These are phyloP conservation scores for Vaccinium corymbosum DNA, from an alignment of 148 eudicot species.

Conservation along the genomic window DNA sequence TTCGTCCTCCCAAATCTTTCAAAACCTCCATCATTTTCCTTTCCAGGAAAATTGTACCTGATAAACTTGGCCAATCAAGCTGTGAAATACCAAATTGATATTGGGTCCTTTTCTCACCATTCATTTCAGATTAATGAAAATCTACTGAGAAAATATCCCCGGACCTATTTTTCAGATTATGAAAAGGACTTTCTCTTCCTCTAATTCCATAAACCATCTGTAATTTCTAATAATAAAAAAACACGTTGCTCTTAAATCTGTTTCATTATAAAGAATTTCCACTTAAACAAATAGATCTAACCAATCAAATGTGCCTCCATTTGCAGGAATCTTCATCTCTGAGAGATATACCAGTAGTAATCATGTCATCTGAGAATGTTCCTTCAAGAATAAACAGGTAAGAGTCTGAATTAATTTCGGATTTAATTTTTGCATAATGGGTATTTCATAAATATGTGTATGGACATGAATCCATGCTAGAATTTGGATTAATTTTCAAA, in stretches of 20 bases:
- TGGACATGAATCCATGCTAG: too few relatives aligned
- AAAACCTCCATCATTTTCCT: conserved; percentile 13
- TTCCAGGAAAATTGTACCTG: conserved; percentile 25
- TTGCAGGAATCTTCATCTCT: conserved; percentile 82
- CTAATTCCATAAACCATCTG: not conserved
- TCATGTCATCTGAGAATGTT: conserved; percentile 97
- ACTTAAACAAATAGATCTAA: not conserved
- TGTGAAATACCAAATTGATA: not conserved
- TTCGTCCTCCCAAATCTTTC: conserved; percentile 7
- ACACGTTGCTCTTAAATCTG: not conserved
- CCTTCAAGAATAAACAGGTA: conserved; percentile 93
- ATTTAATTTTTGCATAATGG: not conserved
- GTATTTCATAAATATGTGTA: not conserved
- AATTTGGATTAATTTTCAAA: not conserved
- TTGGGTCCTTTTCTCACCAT: conserved; percentile 19
- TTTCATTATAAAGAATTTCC: not conserved
- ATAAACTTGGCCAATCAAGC: not conserved
- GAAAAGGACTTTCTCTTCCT: not conserved
- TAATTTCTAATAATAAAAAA: not conserved
- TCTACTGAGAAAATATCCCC: conserved; percentile 10
- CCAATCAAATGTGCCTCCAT: not conserved
- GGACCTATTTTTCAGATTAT: not conserved
- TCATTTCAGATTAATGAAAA: conserved; percentile 23
- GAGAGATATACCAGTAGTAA: conserved; percentile 87
- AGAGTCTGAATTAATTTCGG: not conserved